These are phyloP conservation scores for Fomitopsis pulvina DNA, from an alignment of 768 basidiomycete genomes.

Conservation along the genomic window DNA sequence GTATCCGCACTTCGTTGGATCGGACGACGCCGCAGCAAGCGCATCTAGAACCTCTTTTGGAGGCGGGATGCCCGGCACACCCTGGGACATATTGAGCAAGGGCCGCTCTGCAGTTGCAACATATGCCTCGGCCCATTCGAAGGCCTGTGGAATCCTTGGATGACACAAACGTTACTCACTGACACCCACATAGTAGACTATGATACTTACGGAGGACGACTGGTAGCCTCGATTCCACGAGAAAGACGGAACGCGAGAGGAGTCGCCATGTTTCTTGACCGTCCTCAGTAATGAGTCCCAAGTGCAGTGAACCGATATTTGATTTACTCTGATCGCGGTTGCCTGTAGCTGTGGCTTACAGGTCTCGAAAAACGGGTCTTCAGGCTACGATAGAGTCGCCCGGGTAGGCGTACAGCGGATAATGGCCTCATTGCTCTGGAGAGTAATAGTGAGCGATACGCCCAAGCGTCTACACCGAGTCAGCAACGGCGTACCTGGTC, in stretches of 20 bases:
- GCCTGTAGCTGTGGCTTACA: no score
- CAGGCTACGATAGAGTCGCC: background rate
- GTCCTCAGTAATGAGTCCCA: background rate
- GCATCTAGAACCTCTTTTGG: conserved; percentile 37
- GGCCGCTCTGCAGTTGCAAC: conserved; percentile 34
- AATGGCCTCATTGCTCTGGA: background rate
- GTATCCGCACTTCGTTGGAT: conserved; percentile 46
- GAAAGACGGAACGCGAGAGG: conserved; percentile 14
- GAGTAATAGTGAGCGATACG: background rate
- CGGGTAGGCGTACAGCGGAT: background rate
- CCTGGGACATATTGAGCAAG: conserved; percentile 70
- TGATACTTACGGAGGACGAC: conserved; percentile 15
- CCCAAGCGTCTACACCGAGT: background rate
- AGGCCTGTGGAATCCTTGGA: conserved; percentile 56
- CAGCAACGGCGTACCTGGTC: background rate
- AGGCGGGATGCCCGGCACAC: conserved; percentile 65
- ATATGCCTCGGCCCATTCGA: conserved; percentile 48
- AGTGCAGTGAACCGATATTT: background rate
- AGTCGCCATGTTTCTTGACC: conserved; percentile 1
- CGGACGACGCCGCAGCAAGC: conserved; percentile 37
- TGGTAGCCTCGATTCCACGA: conserved; percentile 13
- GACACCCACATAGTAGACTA: background rate
- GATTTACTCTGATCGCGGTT: background rate
- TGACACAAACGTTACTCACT: background rate
- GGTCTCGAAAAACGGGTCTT: background rate